Evolutionary conservation across 306 rosid species (phyloP).

Genomic region (Vigna reflexopilosa): DNA sequence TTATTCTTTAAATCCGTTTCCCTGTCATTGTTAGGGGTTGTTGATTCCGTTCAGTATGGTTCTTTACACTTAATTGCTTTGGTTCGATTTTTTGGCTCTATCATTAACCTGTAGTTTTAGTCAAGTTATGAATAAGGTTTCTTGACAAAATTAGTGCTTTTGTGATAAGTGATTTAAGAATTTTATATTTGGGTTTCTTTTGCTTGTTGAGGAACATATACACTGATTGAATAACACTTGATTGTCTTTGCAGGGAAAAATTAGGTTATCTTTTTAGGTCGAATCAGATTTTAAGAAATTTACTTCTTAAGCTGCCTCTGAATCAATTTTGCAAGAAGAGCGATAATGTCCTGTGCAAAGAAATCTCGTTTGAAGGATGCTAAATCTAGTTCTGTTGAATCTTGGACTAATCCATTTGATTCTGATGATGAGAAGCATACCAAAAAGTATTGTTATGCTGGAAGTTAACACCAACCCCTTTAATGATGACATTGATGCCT

Average conservation of each 20-base stretch:
- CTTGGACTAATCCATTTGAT: conserved; percentile 72
- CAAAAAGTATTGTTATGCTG: conserved; percentile 48
- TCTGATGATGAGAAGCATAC: conserved; percentile 57
- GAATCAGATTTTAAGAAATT: conserved; percentile 33
- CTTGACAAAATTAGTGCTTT: conserved; percentile 34
- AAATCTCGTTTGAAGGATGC: conserved; percentile 67
- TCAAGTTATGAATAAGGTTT: conserved; percentile 15
- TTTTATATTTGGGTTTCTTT: conserved; percentile 30
- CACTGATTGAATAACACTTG: conserved; percentile 29
- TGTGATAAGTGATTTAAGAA: conserved; percentile 20
- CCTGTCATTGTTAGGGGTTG: conserved; percentile 30
- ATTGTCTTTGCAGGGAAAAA: conserved; percentile 65
- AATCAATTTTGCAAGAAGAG: conserved; percentile 30
- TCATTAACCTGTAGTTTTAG: not conserved
- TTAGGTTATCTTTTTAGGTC: conserved; percentile 36
- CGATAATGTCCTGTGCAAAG: conserved; percentile 75
- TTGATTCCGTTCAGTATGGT: conserved; percentile 28
- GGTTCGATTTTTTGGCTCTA: conserved; percentile 10
- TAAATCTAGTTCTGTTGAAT: conserved; percentile 57
- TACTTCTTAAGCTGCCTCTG: not conserved
- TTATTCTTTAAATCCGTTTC: not conserved
- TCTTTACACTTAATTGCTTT: conserved; percentile 32
- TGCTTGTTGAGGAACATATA: conserved; percentile 10
- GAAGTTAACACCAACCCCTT: conserved; percentile 73
- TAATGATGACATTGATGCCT: conserved; percentile 65